Conservation (phyloP, 1,139 yeast genomes). For the Scheffersomyces stambukii region DNA sequence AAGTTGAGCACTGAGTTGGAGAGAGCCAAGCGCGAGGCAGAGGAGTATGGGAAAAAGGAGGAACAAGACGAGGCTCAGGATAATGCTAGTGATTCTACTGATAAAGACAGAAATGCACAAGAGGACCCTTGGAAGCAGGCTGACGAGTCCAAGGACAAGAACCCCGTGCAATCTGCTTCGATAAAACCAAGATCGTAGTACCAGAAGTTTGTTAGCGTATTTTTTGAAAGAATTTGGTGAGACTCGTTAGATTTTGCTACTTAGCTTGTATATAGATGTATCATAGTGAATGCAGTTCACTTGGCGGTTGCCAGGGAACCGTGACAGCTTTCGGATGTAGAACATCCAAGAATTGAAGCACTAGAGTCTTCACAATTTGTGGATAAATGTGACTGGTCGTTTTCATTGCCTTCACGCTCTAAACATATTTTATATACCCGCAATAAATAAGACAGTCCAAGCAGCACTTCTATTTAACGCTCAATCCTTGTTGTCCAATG, state of each 20-base stretch:
- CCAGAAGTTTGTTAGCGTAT: background rate
- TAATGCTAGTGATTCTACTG: conserved; percentile 1
- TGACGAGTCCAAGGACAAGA: conserved; percentile 21
- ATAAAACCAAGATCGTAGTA: conserved; percentile 24
- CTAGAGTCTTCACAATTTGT: too few relatives aligned
- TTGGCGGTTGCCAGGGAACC: background rate
- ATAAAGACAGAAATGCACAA: background rate
- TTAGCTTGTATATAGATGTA: conserved; percentile 3
- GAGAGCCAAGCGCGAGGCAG: conserved; percentile 20
- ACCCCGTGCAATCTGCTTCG: conserved; percentile 33
- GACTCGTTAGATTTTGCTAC: background rate
- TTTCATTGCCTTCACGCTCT: too few relatives aligned
- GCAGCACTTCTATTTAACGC: background rate
- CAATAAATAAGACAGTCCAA: too few relatives aligned
- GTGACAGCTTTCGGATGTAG: too few relatives aligned
- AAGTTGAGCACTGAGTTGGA: conserved; percentile 34
- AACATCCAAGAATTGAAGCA: too few relatives aligned
- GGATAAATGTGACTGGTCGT: too few relatives aligned
- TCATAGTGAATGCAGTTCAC: background rate
- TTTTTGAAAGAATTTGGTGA: background rate
- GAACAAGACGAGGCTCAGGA: conserved; percentile 2
- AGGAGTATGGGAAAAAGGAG: conserved; percentile 9
- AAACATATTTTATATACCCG: too few relatives aligned
- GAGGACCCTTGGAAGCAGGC: conserved; percentile 39
- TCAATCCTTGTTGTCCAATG: conserved; percentile 1